Evolutionary conservation across 73 alveolate species (phyloP).

Genomic region (Urostyla sp.): DNA sequence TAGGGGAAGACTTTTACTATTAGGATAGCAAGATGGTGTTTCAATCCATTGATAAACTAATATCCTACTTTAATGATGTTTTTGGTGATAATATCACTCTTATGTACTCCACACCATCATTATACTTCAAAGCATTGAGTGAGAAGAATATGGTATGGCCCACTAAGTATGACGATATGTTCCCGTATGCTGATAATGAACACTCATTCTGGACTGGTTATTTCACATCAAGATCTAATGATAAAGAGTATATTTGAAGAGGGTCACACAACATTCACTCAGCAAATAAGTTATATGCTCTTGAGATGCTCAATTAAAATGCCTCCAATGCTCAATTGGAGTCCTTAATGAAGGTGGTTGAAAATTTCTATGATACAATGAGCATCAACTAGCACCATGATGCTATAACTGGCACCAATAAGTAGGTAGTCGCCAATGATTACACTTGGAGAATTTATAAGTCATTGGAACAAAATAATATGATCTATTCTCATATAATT

Average conservation of each 20-base stretch:
- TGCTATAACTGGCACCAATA: conserved; percentile 95
- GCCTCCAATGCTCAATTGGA: not conserved
- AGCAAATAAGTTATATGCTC: conserved; percentile 1
- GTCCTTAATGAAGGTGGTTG: not conserved
- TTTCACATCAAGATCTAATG: conserved; percentile 44
- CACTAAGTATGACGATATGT: conserved; percentile 85
- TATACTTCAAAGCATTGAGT: conserved; percentile 83
- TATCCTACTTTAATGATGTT: conserved; percentile 64
- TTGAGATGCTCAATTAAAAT: conserved; percentile 1
- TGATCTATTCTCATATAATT: not conserved
- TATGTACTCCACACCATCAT: conserved; percentile 94
- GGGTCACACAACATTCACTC: conserved; percentile 29
- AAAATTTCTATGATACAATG: not conserved
- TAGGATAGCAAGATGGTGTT: conserved; percentile 70
- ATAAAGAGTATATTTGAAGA: conserved; percentile 18
- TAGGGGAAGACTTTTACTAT: conserved; percentile 81
- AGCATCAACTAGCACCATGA: conserved; percentile 81
- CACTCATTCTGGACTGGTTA: conserved; percentile 37
- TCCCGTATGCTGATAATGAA: conserved; percentile 90
- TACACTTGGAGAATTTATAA: conserved; percentile 55
- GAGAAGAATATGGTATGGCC: conserved; percentile 76
- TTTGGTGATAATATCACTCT: conserved; percentile 75
- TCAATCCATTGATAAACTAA: conserved; percentile 73
- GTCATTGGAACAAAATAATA: conserved; percentile 10
- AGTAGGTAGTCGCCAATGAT: conserved; percentile 80